Evolutionary conservation across 2,329 filamentous ascomycete genomes (phyloP).

Genomic region (Talaromyces sp.): DNA sequence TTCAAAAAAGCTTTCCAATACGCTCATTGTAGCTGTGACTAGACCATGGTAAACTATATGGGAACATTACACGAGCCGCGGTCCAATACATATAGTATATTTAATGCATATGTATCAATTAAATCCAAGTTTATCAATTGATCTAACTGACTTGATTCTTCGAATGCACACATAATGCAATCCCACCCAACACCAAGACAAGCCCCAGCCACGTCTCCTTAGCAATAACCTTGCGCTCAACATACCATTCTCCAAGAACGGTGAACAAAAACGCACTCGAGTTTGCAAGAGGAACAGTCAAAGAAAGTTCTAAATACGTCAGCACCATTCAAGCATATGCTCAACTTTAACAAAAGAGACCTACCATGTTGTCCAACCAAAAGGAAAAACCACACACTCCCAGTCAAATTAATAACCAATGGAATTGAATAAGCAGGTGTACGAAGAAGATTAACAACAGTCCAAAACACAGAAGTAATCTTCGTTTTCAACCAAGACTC

Average conservation of each 20-base stretch:
- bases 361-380: slow-evolving; percentile 87
- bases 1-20: too few species aligned
- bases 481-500: slow-evolving; percentile 64
- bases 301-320: slow-evolving; percentile 69
- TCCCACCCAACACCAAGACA: slow-evolving; percentile 75
- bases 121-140: not conserved
- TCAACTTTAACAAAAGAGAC: slow-evolving; percentile 37
- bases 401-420: slow-evolving; percentile 83
- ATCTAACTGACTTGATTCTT: slow-evolving; percentile 34
- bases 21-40: too few species aligned
- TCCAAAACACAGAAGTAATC: slow-evolving; percentile 68
- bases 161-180: slow-evolving; percentile 76
- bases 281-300: slow-evolving; percentile 94
- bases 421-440: slow-evolving; percentile 86
- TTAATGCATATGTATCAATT: too few species aligned
- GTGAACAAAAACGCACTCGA: slow-evolving; percentile 95
- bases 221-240: slow-evolving; percentile 86
- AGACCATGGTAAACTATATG: too few species aligned
- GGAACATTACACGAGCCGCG: too few species aligned
- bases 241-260: slow-evolving; percentile 91
- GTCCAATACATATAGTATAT: too few species aligned
- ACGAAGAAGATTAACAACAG: slow-evolving; percentile 73
- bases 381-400: slow-evolving; percentile 95
- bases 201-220: slow-evolving; percentile 84
- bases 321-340: not conserved